Conservation (phyloP, 140 eudicot genomes). For the Stevia rebaudiana region DNA sequence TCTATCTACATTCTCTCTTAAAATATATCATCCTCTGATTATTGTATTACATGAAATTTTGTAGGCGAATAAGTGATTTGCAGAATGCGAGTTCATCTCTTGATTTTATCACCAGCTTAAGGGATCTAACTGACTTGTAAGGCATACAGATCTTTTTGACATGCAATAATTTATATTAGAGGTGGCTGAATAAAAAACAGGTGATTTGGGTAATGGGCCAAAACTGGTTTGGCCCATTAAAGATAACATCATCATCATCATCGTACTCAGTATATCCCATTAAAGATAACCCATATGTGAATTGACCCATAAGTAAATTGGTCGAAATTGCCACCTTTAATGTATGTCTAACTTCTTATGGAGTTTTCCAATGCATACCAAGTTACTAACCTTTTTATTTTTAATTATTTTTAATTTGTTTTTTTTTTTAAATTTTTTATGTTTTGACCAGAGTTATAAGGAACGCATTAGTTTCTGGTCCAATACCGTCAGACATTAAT, state of each 20-base stretch:
- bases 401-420: no score
- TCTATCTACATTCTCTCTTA: constrained; percentile 5
- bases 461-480: constrained; percentile 39
- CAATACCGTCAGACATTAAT: constrained; percentile 31
- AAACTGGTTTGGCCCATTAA: neutral
- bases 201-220: neutral
- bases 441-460: constrained; percentile 35
- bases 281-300: no score
- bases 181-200: neutral
- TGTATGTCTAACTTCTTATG: constrained; percentile 4
- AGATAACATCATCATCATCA: no score
- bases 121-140: constrained; percentile 38
- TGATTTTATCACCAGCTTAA: constrained; percentile 47
- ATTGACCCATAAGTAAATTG: no score
- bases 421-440: neutral
- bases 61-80: constrained; percentile 73
- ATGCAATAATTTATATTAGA: neutral
- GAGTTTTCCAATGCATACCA: constrained; percentile 1
- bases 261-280: no score
- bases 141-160: constrained; percentile 18
- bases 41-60: constrained; percentile 14
- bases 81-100: constrained; percentile 66
- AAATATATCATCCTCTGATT: no score
- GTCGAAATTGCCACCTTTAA: neutral
- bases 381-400: constrained; percentile 8